Base-by-base conservation (phyloP, 208 protist genomes). In the Vickermania ingenoplastis region DNA sequence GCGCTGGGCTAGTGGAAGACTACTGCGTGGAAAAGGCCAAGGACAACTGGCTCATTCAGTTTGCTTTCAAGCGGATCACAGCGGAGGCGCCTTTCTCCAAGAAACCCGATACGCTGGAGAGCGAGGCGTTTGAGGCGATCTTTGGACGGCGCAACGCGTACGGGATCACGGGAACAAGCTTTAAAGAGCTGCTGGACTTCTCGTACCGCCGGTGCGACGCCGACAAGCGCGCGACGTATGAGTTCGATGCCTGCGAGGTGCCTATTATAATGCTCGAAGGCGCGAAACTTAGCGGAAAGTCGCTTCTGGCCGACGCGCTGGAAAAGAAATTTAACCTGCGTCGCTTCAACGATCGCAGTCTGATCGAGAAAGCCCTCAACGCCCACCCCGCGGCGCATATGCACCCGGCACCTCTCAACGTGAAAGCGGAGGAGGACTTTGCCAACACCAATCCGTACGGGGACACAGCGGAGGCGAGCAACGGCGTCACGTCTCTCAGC, bases 201-300 rank as follows among this genome's bases (percentile, higher is more conserved):
- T 41, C 63, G 54, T 73, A 77, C 48, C 23, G 58, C 1, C 52
- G 48, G 24, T 5, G 58, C 22, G 51, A 56, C 24, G 50, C 13
- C 21, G 28, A 22, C 30, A 24, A n/a, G 28, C 14, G 25, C 5
- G 25, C n/a, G 7, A 59, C 54, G 17, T 22, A 24, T 5, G 17
- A 59, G 54, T 79, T 85, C 53, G 76, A 83, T 30, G 24, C 78
- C 28, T 79, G 68, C 54, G 67, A 64, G n/a, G 55, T 79, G 7
- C 82, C 84, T 21, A 53, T 89, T n/a, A 74, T 92, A 41, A 59
- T 73, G n/a, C 48, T 95, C 1, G 67, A 78, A 41, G 89, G 89
- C 2, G 71, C 85, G 41, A 91, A 86, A 61, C 79, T 78, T 56
- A 81, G 77, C 55, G 89, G 89, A 5, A 95, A 95, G 62, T 82